Conservation (phyloP, 2,329 filamentous ascomycete genomes). For the Cordyceps farinosa region DNA sequence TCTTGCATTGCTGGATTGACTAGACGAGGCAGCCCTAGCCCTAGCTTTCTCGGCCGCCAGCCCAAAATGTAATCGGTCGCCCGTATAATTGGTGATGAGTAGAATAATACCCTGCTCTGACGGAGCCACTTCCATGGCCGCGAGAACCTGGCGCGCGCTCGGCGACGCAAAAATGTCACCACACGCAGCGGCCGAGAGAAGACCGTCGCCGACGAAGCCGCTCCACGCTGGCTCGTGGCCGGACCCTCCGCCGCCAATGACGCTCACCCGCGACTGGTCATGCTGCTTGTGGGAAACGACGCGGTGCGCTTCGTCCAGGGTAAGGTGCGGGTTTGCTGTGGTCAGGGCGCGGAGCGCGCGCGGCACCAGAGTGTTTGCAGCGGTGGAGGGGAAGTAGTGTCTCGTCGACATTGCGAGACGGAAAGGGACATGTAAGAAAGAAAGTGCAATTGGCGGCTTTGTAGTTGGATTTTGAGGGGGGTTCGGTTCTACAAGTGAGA, state of each 20-base stretch:
- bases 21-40: conserved; percentile 49
- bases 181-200: conserved; percentile 56
- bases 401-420: conserved; percentile 20
- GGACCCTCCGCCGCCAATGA: conserved; percentile 53
- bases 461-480: no score
- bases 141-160: conserved; percentile 59
- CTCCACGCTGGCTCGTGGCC: conserved; percentile 63
- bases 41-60: conserved; percentile 56
- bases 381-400: conserved; percentile 22
- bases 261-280: conserved; percentile 42
- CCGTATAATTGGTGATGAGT: conserved; percentile 63
- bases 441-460: neutral
- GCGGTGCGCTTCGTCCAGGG: conserved; percentile 48
- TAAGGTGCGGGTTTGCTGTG: conserved; percentile 42
- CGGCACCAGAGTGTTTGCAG: conserved; percentile 27
- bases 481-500: no score
- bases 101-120: conserved; percentile 54
- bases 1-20: conserved; percentile 59
- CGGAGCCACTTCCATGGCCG: conserved; percentile 52
- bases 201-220: conserved; percentile 59
- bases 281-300: conserved; percentile 48
- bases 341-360: conserved; percentile 25
- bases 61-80: conserved; percentile 60
- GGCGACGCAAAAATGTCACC: conserved; percentile 65
- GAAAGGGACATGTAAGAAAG: neutral